Conservation (phyloP, 441 rosid genomes). For the Syzygium syzygioides region DNA sequence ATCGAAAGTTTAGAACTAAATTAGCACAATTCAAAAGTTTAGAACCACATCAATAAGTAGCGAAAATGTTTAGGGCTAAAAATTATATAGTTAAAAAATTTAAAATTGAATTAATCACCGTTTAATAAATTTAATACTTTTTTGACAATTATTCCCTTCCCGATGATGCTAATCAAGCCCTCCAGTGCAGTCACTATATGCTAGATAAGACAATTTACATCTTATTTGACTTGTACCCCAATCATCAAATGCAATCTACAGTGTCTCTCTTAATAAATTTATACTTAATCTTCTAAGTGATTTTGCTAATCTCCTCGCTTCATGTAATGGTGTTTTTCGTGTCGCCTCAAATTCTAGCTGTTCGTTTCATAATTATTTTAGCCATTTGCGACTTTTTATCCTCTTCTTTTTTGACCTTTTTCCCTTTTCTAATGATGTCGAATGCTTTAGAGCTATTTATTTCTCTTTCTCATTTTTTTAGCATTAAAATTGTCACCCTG, state of each 20-base stretch:
- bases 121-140: no score
- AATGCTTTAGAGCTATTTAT: not conserved
- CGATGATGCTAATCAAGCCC: not conserved
- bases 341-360: not conserved
- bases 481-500: not conserved
- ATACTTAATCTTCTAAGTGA: not conserved
- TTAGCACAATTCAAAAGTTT: not conserved
- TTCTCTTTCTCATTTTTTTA: not conserved
- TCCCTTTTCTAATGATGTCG: not conserved
- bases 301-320: not conserved
- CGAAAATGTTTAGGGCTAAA: no score
- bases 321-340: not conserved
- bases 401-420: not conserved
- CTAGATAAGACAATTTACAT: not conserved
- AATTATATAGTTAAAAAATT: not conserved
- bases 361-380: not conserved
- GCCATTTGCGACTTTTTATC: not conserved
- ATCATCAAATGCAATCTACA: not conserved
- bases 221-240: not conserved
- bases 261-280: not conserved
- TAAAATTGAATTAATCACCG: no score
- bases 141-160: not conserved
- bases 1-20: fast-evolving
- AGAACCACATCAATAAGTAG: not conserved
- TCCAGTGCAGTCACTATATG: not conserved